These are phyloP conservation scores for Cladosporium phlei DNA, from an alignment of 2,329 filamentous ascomycete species.

Conservation along the genomic window DNA sequence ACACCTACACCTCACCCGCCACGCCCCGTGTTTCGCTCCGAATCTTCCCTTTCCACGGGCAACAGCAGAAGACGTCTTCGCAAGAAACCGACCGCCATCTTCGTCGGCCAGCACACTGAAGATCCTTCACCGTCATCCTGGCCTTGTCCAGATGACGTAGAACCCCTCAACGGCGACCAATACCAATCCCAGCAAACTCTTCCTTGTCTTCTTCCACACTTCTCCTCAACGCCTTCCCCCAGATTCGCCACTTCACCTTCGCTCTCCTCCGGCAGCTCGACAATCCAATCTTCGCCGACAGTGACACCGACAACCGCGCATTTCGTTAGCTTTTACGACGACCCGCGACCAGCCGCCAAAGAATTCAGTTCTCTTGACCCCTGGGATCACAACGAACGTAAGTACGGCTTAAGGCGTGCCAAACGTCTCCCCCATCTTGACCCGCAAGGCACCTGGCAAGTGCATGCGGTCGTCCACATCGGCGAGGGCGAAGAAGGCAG, in stretches of 20 bases:
- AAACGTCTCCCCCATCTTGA: conserved; percentile 27
- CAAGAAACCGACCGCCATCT: conserved; percentile 12
- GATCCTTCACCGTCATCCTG: not conserved
- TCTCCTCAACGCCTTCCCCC: conserved; percentile 18
- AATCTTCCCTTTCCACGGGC: not conserved
- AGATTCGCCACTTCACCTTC: conserved; percentile 21
- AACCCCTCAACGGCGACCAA: not conserved
- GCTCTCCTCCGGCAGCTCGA: conserved; percentile 22
- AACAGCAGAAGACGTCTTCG: conserved; percentile 1
- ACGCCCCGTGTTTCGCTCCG: not conserved
- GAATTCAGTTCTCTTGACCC: not conserved
- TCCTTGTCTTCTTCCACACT: conserved; percentile 9
- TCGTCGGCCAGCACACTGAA: not conserved
- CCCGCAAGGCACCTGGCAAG: conserved; percentile 26
- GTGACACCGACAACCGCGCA: conserved; percentile 17
- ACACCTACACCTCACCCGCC: conserved; percentile 8
- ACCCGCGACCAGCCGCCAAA: conserved; percentile 17
- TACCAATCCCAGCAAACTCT: not conserved
- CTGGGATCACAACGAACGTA: conserved; percentile 21
- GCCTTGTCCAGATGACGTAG: not conserved
- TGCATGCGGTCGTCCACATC: conserved; percentile 29
- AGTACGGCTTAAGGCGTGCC: conserved; percentile 25
- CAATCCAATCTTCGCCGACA: conserved; percentile 23
- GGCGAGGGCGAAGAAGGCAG: not conserved
- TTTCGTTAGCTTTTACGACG: conserved; percentile 11